These are phyloP conservation scores for Pseudophaeomoniella oleicola DNA, from an alignment of 2,329 filamentous ascomycete genomes.

Conservation along the genomic window DNA sequence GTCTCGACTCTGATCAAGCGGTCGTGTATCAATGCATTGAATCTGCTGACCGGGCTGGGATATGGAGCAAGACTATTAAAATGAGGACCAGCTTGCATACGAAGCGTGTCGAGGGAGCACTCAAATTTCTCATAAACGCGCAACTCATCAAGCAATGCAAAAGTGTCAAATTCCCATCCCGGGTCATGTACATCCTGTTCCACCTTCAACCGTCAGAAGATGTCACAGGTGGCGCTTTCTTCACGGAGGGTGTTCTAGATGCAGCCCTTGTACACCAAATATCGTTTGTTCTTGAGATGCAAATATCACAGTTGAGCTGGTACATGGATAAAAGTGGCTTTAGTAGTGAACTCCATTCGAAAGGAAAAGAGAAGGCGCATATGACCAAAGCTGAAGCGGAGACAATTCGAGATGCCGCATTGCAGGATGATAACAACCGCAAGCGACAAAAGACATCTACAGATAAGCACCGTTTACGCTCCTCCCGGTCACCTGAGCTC, in stretches of 20 bases:
- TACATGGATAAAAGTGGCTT: slow-evolving; percentile 23
- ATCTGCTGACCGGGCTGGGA: slow-evolving; percentile 66
- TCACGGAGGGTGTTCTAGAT: slow-evolving; percentile 80
- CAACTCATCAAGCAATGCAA: slow-evolving; percentile 78
- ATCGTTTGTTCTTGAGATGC: slow-evolving; percentile 42
- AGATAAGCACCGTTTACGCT: slow-evolving; percentile 14
- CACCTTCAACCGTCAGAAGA: slow-evolving; percentile 74
- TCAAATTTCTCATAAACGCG: slow-evolving; percentile 73
- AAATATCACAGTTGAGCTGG: slow-evolving; percentile 58
- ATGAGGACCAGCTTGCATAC: slow-evolving; percentile 70
- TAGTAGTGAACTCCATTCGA: slow-evolving; percentile 16
- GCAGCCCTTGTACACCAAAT: slow-evolving; percentile 54
- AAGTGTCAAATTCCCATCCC: slow-evolving; percentile 76
- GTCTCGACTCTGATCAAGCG: slow-evolving; percentile 51
- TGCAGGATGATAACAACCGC: slow-evolving; percentile 13
- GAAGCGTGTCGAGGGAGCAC: slow-evolving; percentile 60
- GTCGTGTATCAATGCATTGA: slow-evolving; percentile 85
- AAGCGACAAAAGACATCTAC: slow-evolving; percentile 4
- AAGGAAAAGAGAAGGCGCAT: slow-evolving; percentile 26
- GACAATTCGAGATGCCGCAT: not conserved
- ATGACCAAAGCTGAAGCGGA: slow-evolving; percentile 1
- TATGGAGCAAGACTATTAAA: slow-evolving; percentile 82
- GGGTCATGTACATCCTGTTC: slow-evolving; percentile 92
- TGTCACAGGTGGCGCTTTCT: slow-evolving; percentile 88
- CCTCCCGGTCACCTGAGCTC: slow-evolving; percentile 14